Evolutionary conservation across 768 basidiomycete genomes (phyloP).

Genomic region (Pulveroboletus sp.): DNA sequence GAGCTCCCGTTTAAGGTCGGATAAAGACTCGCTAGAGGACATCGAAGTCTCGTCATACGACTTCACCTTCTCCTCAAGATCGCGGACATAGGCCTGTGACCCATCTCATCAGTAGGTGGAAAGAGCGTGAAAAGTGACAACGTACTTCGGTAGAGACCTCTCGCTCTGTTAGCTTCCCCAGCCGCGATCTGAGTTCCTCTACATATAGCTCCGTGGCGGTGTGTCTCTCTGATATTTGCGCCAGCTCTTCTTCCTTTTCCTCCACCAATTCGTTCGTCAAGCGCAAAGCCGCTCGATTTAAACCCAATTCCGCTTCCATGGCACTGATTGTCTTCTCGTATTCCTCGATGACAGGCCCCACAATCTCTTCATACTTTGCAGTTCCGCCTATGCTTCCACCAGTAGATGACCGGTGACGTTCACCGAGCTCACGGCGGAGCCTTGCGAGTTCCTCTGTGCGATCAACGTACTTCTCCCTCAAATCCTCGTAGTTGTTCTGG

Average conservation of each 20-base stretch:
- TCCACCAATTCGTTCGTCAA: conserved; percentile 91
- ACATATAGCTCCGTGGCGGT: conserved; percentile 80
- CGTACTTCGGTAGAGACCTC: conserved; percentile 89
- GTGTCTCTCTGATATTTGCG: conserved; percentile 61
- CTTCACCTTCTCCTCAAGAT: conserved; percentile 90
- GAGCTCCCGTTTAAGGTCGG: conserved; percentile 82
- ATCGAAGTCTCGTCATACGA: conserved; percentile 74
- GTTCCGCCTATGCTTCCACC: conserved; percentile 64
- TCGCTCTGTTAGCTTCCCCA: conserved; percentile 80
- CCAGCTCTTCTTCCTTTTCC: conserved; percentile 83
- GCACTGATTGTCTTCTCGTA: conserved; percentile 96
- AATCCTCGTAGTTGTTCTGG: conserved; percentile 79
- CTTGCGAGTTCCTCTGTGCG: conserved; percentile 85
- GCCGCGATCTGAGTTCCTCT: conserved; percentile 74
- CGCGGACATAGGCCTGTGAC: conserved; percentile 80
- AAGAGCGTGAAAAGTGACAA: not conserved
- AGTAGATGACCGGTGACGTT: conserved; percentile 54
- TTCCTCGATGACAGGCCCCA: conserved; percentile 96
- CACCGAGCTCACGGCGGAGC: conserved; percentile 72
- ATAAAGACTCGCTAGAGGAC: conserved; percentile 71
- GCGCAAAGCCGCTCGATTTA: conserved; percentile 80
- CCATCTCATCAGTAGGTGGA: not conserved
- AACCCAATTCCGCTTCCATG: conserved; percentile 87
- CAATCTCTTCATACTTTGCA: conserved; percentile 84
- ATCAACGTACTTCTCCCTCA: conserved; percentile 80